Evolutionary conservation across 2,329 filamentous ascomycete genomes (phyloP).

Genomic region (Aspergillus japonicus): DNA sequence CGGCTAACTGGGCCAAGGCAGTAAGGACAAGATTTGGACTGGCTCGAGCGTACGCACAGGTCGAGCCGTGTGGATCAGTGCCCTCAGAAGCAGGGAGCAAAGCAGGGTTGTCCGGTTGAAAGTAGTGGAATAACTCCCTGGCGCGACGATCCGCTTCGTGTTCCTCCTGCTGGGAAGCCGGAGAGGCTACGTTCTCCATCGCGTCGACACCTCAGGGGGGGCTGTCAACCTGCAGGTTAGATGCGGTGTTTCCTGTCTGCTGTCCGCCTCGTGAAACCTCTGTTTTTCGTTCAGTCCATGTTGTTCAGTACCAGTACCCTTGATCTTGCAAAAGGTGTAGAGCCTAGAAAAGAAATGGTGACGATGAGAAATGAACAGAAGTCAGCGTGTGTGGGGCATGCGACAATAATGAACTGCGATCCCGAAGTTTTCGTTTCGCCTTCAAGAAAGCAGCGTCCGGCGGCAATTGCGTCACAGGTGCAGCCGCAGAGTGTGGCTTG

Average conservation of each 20-base stretch:
- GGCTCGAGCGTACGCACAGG: background rate
- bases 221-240: background rate
- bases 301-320: background rate
- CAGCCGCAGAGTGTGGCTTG: background rate
- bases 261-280: background rate
- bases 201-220: background rate
- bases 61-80: background rate
- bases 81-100: slow-evolving; percentile 5
- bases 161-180: background rate
- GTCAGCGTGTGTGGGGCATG: background rate
- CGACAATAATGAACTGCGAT: background rate
- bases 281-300: background rate
- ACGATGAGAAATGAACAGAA: background rate
- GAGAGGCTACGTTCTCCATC: background rate
- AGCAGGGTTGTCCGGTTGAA: slow-evolving; percentile 25
- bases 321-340: background rate
- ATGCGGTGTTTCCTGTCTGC: background rate
- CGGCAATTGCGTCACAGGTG: background rate
- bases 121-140: slow-evolving; percentile 26
- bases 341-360: background rate
- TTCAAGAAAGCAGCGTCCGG: background rate
- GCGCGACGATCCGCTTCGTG: slow-evolving; percentile 19
- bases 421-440: background rate
- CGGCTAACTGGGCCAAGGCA: slow-evolving; percentile 26
- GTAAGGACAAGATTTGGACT: slow-evolving; percentile 22